These are phyloP conservation scores for Plasmodium fragile DNA, from an alignment of 169 alveolate genomes.

Conservation along the genomic window DNA sequence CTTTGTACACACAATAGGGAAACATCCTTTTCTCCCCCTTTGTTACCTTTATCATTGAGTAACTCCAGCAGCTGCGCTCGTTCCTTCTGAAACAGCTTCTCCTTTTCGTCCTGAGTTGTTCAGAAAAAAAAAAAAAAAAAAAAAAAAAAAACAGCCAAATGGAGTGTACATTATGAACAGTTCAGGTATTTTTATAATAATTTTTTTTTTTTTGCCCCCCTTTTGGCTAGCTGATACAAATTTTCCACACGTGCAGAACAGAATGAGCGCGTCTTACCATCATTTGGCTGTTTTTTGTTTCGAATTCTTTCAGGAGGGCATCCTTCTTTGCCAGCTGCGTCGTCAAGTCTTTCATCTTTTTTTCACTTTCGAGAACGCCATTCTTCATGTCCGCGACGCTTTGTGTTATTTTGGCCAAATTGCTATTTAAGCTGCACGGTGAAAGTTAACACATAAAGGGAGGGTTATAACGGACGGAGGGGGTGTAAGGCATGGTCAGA, in stretches of 20 bases:
- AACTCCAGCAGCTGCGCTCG: constrained; percentile 22
- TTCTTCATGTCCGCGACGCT: constrained; percentile 55
- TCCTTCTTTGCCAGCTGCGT: constrained; percentile 31
- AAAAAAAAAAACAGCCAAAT: constrained; percentile 17
- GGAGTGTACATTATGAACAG: neutral
- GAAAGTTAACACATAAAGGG: neutral
- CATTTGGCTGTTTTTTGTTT: constrained; percentile 9
- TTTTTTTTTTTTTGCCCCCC: neutral
- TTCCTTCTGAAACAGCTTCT: constrained; percentile 31
- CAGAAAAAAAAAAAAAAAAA: constrained; percentile 38
- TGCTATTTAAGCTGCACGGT: constrained; percentile 27
- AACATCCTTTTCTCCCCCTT: neutral
- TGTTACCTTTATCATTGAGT: constrained; percentile 30
- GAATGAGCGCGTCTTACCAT: neutral
- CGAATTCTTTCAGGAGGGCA: constrained; percentile 28
- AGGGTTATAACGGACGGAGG: neutral
- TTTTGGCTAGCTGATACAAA: constrained; percentile 11
- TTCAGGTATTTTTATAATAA: neutral
- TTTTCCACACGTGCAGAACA: neutral
- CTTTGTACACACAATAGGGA: neutral
- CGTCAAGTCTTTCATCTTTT: constrained; percentile 10
- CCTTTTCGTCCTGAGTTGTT: constrained; percentile 45
- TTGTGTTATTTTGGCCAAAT: constrained; percentile 30
- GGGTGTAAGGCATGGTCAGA: neutral
- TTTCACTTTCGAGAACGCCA: constrained; percentile 39